Evolutionary conservation across 1,284 basidiomycete genomes (phyloP), one percentile per base, ranked within the genome.

Genomic region (Sanguinoderma infundibulare): DNA sequence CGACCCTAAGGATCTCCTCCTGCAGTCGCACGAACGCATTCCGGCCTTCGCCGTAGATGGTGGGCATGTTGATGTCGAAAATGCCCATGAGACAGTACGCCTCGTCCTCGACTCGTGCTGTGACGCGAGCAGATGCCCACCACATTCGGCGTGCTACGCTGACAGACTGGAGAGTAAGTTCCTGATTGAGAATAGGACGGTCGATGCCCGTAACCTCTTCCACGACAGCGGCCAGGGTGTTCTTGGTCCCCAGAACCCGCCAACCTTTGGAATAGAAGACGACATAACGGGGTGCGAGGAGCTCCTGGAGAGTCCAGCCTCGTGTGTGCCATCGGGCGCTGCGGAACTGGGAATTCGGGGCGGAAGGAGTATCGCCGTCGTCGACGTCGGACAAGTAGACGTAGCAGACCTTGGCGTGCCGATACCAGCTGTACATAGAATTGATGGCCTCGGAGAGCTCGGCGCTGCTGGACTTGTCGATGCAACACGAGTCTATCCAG

Each of bases 401-500:
- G 26, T 60, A 60, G 39, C 59, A 60, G 32, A 56, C 49, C 7
- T 34, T 34, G 32, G 59, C 47, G n/a, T 22, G 14, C 12, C 26
- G 30, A n/a, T 60, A 60, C 54, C 53, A 56, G 24, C n/a, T 32
- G 34, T 56, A 60, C 59, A 60, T 60, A 2, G 54, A 39, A 20
- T 56, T 56, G 40, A 60, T 51, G 8, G 59, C 54, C 24, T 60
- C 59, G 12, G 59, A 60, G 4, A 55, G 40, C 34, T 60, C 59
- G 2, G 54, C 46, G n/a, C 49, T 49, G 49, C 51, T 56, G 35
- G 42, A 34, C 40, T 61, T 47, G 55, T 61, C 60, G 35, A 61
- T 53, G 38, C 55, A 61, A 32, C 60, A 57, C 8, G 60, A 53
- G 51, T 61, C 60, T 24, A 57, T 46, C 59, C 59, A 60, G 26